These are phyloP conservation scores for Capsicum chinense DNA, from an alignment of 257 asterid genomes.

Conservation along the genomic window DNA sequence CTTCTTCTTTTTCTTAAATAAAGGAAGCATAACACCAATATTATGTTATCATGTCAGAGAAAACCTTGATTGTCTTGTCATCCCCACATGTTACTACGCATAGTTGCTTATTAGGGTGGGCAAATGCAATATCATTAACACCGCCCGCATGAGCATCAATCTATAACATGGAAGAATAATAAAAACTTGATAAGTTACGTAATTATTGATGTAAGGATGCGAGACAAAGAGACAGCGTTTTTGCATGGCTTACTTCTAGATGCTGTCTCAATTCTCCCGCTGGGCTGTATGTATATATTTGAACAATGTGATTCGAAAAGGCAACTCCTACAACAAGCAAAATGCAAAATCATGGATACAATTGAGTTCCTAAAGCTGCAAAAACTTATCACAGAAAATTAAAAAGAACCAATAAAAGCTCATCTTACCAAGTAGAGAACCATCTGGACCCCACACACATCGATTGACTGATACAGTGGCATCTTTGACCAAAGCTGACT, in stretches of 20 bases:
- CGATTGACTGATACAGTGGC: slow-evolving; percentile 85
- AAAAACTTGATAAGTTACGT: background rate
- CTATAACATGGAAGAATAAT: slow-evolving; percentile 46
- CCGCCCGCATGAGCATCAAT: slow-evolving; percentile 93
- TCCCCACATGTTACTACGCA: slow-evolving; percentile 92
- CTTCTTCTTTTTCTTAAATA: background rate
- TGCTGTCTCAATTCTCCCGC: slow-evolving; percentile 86
- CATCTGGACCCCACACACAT: slow-evolving; percentile 97
- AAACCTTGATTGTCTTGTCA: slow-evolving; percentile 88
- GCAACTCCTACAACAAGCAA: slow-evolving; percentile 71
- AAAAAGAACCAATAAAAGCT: background rate
- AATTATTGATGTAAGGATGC: background rate
- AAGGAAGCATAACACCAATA: background rate
- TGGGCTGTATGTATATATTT: slow-evolving; percentile 78
- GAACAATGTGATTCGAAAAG: slow-evolving; percentile 91
- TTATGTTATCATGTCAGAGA: slow-evolving; percentile 1
- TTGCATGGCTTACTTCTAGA: slow-evolving; percentile 62
- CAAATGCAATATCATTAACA: slow-evolving; percentile 91
- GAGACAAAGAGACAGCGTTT: background rate
- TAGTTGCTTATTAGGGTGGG: slow-evolving; percentile 92
- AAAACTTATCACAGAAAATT: slow-evolving; percentile 19
- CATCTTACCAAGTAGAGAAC: slow-evolving; percentile 82
- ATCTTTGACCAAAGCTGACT: slow-evolving; percentile 91
- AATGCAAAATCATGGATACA: slow-evolving; percentile 26
- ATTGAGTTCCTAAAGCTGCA: slow-evolving; percentile 15